Conservation (phyloP, 2,329 filamentous ascomycete genomes). For the Trichoderma sp. region DNA sequence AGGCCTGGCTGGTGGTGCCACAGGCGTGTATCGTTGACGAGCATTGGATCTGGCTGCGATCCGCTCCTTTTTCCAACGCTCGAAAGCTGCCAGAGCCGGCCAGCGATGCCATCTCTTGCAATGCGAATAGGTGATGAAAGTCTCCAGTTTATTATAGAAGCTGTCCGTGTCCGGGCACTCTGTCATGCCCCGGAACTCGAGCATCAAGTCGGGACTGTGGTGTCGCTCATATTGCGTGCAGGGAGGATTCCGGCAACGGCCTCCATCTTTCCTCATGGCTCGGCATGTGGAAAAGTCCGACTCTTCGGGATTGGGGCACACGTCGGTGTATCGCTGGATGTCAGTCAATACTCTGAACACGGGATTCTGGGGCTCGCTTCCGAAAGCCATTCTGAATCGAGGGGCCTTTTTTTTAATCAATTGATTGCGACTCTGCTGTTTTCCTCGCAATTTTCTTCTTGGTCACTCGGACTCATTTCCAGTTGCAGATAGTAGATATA, state of each 20-base stretch:
- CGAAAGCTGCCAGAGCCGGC: neutral
- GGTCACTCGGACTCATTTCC: neutral
- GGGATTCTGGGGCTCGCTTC: neutral
- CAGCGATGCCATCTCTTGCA: conserved; percentile 13
- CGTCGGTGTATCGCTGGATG: conserved; percentile 12
- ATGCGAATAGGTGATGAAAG: conserved; percentile 11
- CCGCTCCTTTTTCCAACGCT: conserved; percentile 2
- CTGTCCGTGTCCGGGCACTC: conserved; percentile 10
- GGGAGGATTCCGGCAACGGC: conserved; percentile 5
- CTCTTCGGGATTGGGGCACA: conserved; percentile 2
- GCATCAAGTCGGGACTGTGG: neutral
- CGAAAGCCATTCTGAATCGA: neutral
- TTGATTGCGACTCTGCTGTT: neutral
- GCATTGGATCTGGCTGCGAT: neutral
- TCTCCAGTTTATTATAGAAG: conserved; percentile 3
- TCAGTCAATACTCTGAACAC: conserved; percentile 1
- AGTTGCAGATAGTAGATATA: neutral
- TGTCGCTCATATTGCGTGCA: neutral
- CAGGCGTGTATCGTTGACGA: neutral
- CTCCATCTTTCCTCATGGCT: conserved; percentile 7
- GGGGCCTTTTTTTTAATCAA: neutral
- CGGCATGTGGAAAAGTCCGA: conserved; percentile 8
- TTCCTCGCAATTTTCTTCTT: neutral
- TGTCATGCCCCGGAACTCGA: neutral
- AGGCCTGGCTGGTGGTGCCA: neutral